Evolutionary conservation across 306 rosid species (phyloP), one percentile per base, ranked within the genome.

Genomic region (Mucuna pruriens): DNA sequence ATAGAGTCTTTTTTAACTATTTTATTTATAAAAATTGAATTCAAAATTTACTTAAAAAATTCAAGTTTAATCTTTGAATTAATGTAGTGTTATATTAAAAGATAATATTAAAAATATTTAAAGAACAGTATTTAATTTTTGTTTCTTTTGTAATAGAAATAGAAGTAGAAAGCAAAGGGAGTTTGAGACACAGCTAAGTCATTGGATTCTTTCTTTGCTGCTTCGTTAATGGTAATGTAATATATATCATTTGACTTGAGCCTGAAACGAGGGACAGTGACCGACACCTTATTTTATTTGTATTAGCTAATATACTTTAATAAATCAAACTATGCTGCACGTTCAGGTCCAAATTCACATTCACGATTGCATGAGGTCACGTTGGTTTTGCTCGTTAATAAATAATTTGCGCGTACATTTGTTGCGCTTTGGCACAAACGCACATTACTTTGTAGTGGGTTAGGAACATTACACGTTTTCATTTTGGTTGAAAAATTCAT

Each of bases 221-320:
- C 31, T 54, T 83, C 39, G 17, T 66, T 22, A 17, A 49, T 76
- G 82, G 82, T 60, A 40, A 39, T 62, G 75, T 4, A 58, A 12
- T 68, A 75, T 68, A 75, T 49, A 74, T 44, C 10, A 75, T 81
- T 84, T 84, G 88, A 82, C 86, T 84, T 74, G 80, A 39, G 57
- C 33, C 45, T 17, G 9, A 82, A 62, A 75, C 46, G 81, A 76
- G 48, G 81, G 71, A 26, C 19, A 76, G 64, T 49, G 67, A 33
- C 75, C 79, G 78, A 31, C 62, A 19, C 9, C 44, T 22, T 33
- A 19, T 65, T 31, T 45, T 23, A 29, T 60, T 20, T 7, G n/a
- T 25, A 23, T 42, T 9, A 2, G 3, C 55, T 63, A 29, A 0
- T 17, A 11, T 79, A 23, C 51, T 52, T 75, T 9, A 55, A 67